These are phyloP conservation scores for Agaricus blazei DNA, from an alignment of 768 basidiomycete species.

Conservation along the genomic window DNA sequence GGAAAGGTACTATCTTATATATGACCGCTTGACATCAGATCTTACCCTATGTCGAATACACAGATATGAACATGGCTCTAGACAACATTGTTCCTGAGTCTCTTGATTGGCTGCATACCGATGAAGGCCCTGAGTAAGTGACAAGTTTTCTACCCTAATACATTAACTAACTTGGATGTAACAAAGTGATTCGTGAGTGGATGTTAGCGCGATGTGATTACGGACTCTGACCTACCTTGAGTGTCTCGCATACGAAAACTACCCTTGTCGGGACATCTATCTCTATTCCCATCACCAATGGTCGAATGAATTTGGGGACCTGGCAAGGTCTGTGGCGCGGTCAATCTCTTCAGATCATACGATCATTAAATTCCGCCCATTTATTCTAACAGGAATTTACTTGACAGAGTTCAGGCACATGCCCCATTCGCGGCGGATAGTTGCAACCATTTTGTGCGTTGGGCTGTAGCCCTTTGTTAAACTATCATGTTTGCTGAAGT, in stretches of 20 bases:
- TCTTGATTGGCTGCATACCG: conserved; percentile 79
- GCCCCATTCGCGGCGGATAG: conserved; percentile 62
- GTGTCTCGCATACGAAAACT: conserved; percentile 89
- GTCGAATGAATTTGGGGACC: conserved; percentile 74
- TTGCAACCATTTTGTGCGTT: conserved; percentile 76
- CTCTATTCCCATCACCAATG: conserved; percentile 79
- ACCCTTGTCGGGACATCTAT: conserved; percentile 80
- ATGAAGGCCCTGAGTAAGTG: conserved; percentile 88
- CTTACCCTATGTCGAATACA: too few species aligned
- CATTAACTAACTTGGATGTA: conserved; percentile 2
- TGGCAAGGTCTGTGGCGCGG: conserved; percentile 72
- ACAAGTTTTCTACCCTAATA: background rate
- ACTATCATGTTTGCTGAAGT: too few species aligned
- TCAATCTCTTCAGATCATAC: background rate
- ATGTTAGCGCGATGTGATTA: background rate
- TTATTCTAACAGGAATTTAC: conserved; percentile 59
- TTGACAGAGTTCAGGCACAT: conserved; percentile 77
- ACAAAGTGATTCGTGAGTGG: conserved; percentile 72
- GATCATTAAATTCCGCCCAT: background rate
- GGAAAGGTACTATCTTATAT: conserved; percentile 20
- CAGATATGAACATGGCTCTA: conserved; percentile 94
- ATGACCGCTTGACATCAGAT: too few species aligned
- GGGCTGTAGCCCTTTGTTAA: too few species aligned
- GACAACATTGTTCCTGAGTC: conserved; percentile 85
- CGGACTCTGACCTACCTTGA: conserved; percentile 20